phyloP scores from a whole-genome alignment of 139 green algal species.

The Penium margaritaceum region DNA sequence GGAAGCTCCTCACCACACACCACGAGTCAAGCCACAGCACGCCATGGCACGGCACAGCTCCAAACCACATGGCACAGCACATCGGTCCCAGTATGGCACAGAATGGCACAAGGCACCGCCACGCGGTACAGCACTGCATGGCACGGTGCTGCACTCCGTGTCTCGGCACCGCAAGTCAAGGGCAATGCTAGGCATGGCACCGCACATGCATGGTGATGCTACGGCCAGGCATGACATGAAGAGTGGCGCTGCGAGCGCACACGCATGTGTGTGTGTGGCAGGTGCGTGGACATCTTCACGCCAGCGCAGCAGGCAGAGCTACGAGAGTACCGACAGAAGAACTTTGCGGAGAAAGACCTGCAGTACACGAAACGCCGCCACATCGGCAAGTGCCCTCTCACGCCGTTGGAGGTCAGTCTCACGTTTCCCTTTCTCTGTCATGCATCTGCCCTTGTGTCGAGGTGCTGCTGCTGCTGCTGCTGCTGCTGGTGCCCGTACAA shows the following conservation, averaged over 20 bases:
- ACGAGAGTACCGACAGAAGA: background rate
- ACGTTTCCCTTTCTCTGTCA: background rate
- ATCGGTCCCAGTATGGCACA: too few relatives aligned
- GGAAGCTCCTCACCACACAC: too few relatives aligned
- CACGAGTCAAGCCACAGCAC: too few relatives aligned
- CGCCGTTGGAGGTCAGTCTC: conserved; percentile 15
- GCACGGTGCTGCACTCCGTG: background rate
- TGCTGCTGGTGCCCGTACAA: too few relatives aligned
- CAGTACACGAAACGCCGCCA: background rate
- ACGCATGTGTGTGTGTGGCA: conserved; percentile 8
- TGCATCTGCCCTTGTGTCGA: background rate
- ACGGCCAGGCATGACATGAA: too few relatives aligned
- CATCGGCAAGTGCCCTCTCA: conserved; percentile 36
- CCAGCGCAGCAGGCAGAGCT: conserved; percentile 13
- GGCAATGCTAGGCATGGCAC: background rate
- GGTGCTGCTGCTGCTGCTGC: too few relatives aligned
- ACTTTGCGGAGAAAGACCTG: conserved; percentile 30
- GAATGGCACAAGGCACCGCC: background rate
- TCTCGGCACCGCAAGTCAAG: background rate
- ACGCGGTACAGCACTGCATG: background rate
- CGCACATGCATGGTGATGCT: background rate
- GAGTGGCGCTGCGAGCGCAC: too few relatives aligned
- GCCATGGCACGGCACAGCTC: too few relatives aligned
- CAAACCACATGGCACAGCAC: too few relatives aligned
- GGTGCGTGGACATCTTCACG: conserved; percentile 28